Conservation (phyloP, 495 filamentous ascomycete genomes). For the Hypomontagnella monticulosa region DNA sequence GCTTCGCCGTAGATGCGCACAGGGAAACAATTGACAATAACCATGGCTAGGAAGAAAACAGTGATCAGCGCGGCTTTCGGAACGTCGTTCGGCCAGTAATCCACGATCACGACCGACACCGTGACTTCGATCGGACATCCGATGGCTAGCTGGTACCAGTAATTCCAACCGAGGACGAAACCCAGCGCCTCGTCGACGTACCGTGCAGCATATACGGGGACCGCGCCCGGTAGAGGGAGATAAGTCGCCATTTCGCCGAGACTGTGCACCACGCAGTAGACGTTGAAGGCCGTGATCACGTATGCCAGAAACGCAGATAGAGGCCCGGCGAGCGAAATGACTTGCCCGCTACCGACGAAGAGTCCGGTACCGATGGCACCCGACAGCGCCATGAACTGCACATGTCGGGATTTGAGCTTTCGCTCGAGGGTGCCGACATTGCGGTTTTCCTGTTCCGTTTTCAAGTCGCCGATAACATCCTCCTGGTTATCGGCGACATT, state of each 20-base stretch:
- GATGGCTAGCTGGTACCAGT: conserved; percentile 49
- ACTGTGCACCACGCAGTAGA: conserved; percentile 48
- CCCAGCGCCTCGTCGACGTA: conserved; percentile 76
- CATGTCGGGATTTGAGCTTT: conserved; percentile 65
- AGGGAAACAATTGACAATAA: conserved; percentile 48
- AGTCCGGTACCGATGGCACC: conserved; percentile 68
- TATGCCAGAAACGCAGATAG: conserved; percentile 58
- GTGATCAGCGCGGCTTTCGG: conserved; percentile 63
- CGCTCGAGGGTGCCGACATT: conserved; percentile 56
- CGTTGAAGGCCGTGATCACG: conserved; percentile 50
- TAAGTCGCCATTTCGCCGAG: conserved; percentile 69
- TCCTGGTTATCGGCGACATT: conserved; percentile 25
- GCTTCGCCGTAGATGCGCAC: conserved; percentile 66
- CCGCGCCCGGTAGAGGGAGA: conserved; percentile 62
- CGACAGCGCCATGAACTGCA: conserved; percentile 72
- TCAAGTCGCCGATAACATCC: conserved; percentile 31
- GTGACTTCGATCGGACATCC: conserved; percentile 53
- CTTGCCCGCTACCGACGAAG: conserved; percentile 53
- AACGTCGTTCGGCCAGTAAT: conserved; percentile 58
- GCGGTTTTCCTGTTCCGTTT: conserved; percentile 40
- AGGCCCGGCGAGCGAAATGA: conserved; percentile 50
- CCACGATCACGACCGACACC: conserved; percentile 53
- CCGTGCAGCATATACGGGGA: conserved; percentile 70
- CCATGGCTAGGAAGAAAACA: conserved; percentile 55
- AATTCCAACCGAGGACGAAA: conserved; percentile 79